phyloP scores from a whole-genome alignment of 1,139 yeast species.

The Blastobotrys persicus region DNA sequence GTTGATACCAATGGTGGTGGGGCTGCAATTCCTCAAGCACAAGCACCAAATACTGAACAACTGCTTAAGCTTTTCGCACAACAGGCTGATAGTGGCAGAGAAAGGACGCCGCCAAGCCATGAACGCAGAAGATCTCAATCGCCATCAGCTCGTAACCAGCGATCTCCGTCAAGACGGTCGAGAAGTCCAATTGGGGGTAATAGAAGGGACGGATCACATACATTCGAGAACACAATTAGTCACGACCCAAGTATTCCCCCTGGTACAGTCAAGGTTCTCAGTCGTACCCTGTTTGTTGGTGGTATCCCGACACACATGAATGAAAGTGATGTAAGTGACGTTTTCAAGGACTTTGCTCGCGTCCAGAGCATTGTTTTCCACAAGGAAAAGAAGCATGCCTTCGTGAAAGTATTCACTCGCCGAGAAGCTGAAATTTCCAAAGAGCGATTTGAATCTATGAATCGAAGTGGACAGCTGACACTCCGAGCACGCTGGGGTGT shows the following conservation, averaged over 20 bases:
- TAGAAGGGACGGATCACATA: conserved; percentile 45
- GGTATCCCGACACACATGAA: conserved; percentile 86
- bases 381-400: conserved; percentile 89
- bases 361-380: conserved; percentile 89
- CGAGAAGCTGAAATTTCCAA: conserved; percentile 81
- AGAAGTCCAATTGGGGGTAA: conserved; percentile 1
- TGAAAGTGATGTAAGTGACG: conserved; percentile 59
- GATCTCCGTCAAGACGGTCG: conserved; percentile 1
- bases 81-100: neutral
- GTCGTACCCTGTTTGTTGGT: conserved; percentile 90
- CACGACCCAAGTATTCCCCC: conserved; percentile 71
- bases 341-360: conserved; percentile 83
- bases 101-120: conserved; percentile 19
- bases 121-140: conserved; percentile 36
- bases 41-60: conserved; percentile 4
- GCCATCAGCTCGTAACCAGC: conserved; percentile 13
- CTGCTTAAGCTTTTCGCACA: conserved; percentile 2
- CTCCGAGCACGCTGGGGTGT: conserved; percentile 95
- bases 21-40: conserved; percentile 15
- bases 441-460: conserved; percentile 48
- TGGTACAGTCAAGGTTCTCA: conserved; percentile 76
- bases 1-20: conserved; percentile 20
- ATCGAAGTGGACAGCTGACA: conserved; percentile 52
- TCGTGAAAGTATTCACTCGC: conserved; percentile 94
- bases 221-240: conserved; percentile 66